Base-by-base conservation (phyloP, 805 yeast species). In the Yarrowia bubula region DNA sequence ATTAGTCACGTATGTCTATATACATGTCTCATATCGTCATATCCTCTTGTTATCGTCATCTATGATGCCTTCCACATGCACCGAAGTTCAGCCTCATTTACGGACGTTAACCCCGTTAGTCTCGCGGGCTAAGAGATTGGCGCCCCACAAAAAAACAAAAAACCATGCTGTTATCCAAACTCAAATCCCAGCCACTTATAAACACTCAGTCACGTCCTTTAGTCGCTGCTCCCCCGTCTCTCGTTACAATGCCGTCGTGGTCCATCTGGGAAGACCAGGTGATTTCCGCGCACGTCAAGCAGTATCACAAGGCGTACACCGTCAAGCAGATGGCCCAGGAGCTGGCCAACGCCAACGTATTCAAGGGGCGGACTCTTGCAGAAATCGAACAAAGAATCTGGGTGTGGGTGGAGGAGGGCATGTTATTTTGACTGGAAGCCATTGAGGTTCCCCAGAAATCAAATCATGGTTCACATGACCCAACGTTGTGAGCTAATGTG, bases 321-420 rank as follows among this genome's bases (percentile, higher is more conserved):
- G 47, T 55, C 38, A 15, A 10, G 15, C 61, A 55, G 47, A 55
- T 55, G 61, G 61, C 61, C 47, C 61, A 41, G 61, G 61, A 55
- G 38, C 47, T 55, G 17, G 37, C 47, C 47, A 55, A 28, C 13
- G 44, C 28, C 44, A 37, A 48, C 1, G 55, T 35, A 2, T 48
- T 55, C 39, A 55, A 55, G 18, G 47, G 28, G 39, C 31, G 61
- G 13, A 39, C 61, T n/a, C 31, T 55, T 7, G 28, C 31, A 10
- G 61, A 55, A 14, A 55, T 55, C n/a, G 61, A 55, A 38, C 47
- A 55, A 38, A 55, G 61, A 17, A 47, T 55, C 28, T 55, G 61
- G 61, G 61, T 55, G 22, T 55, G 61, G 61, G 38, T 55, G 28
- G 61, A 41, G 6, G 61, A 55, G 47, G 61, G 61, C 28, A 39